Conservation (phyloP, 2,329 filamentous ascomycete genomes). For the Neoscytalidium dimidiatum region DNA sequence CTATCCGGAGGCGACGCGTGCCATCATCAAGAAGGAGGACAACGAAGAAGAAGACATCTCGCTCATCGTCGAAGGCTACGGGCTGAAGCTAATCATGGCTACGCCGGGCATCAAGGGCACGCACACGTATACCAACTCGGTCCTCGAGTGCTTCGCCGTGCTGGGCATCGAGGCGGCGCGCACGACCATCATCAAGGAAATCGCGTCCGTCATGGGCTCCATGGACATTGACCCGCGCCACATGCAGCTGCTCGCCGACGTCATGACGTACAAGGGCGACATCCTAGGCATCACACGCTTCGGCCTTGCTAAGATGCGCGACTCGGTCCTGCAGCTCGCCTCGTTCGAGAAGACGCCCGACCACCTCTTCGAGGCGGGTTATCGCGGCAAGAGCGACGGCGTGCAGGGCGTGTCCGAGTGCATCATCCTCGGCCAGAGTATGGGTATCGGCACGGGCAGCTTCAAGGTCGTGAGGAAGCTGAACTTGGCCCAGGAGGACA, state of each 20-base stretch:
- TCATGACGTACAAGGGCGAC: constrained; percentile 99
- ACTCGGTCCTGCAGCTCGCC: constrained; percentile 89
- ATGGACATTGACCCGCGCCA: constrained; percentile 98
- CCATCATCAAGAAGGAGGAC: constrained; percentile 83
- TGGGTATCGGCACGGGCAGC: constrained; percentile 85
- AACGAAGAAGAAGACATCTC: constrained; percentile 57
- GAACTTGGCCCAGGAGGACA: constrained; percentile 63
- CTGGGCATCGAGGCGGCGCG: constrained; percentile 95
- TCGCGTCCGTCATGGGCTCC: constrained; percentile 82
- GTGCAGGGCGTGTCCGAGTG: constrained; percentile 95
- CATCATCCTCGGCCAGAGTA: constrained; percentile 97
- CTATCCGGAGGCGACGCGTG: constrained; percentile 80
- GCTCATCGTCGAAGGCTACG: constrained; percentile 90
- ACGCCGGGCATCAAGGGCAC: constrained; percentile 87
- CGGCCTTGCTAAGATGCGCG: constrained; percentile 93
- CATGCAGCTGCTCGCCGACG: constrained; percentile 95
- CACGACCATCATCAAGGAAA: constrained; percentile 85
- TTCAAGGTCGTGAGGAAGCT: constrained; percentile 85
- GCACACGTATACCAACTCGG: constrained; percentile 74
- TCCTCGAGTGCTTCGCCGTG: constrained; percentile 85
- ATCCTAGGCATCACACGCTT: constrained; percentile 96
- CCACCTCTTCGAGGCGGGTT: constrained; percentile 92
- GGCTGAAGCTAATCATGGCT: constrained; percentile 84
- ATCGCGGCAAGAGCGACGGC: constrained; percentile 84
- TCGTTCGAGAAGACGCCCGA: constrained; percentile 98